These are phyloP conservation scores for Xylariomycetidae sp. DNA, from an alignment of 2,329 filamentous ascomycete species.

Conservation along the genomic window DNA sequence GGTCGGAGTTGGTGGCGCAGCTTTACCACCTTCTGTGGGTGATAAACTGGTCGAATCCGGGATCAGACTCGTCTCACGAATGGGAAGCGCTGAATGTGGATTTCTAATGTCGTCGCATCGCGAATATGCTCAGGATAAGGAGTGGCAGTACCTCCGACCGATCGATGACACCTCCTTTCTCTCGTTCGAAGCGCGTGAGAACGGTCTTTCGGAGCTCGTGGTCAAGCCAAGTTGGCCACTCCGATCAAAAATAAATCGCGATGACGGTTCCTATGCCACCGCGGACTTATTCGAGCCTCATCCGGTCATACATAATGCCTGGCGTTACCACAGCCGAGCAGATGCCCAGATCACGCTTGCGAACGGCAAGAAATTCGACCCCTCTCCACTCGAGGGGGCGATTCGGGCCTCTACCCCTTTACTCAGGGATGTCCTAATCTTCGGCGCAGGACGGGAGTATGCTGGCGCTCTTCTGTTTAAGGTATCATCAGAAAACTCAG, in stretches of 20 bases:
- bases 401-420: slow-evolving; percentile 39
- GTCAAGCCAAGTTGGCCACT: slow-evolving; percentile 55
- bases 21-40: slow-evolving; percentile 48
- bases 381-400: slow-evolving; percentile 53
- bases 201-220: slow-evolving; percentile 48
- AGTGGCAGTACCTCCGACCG: slow-evolving; percentile 57
- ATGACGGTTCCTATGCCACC: slow-evolving; percentile 58
- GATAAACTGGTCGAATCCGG: slow-evolving; percentile 44
- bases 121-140: slow-evolving; percentile 46
- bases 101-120: slow-evolving; percentile 61
- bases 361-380: slow-evolving; percentile 67
- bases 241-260: slow-evolving; percentile 51
- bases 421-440: slow-evolving; percentile 53
- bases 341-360: slow-evolving; percentile 59
- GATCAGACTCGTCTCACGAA: slow-evolving; percentile 56
- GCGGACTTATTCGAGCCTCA: slow-evolving; percentile 59
- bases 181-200: slow-evolving; percentile 41
- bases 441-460: slow-evolving; percentile 53
- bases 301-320: slow-evolving; percentile 44
- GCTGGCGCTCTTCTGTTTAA: slow-evolving; percentile 54
- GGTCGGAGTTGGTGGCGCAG: slow-evolving; percentile 60
- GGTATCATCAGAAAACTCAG: slow-evolving; percentile 18
- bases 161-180: slow-evolving; percentile 27
- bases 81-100: slow-evolving; percentile 63
- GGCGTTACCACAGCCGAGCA: slow-evolving; percentile 57